phyloP scores from a whole-genome alignment of 2,329 filamentous ascomycete species.

The Fusarium hostae region DNA sequence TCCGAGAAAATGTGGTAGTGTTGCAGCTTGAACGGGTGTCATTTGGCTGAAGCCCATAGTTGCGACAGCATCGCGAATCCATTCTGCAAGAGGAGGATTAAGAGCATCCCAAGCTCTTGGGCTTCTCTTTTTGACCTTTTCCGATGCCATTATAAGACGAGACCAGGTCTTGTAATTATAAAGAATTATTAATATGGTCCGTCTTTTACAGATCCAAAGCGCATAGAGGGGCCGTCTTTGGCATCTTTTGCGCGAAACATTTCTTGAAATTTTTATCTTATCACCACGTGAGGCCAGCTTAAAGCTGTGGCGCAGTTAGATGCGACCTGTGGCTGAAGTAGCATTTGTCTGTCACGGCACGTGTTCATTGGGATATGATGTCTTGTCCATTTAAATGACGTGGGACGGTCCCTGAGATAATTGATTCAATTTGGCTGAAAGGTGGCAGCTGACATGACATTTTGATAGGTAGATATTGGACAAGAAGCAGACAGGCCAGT shows the following conservation, averaged over 20 bases:
- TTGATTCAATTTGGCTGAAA: constrained; percentile 1
- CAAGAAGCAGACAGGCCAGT: constrained; percentile 14
- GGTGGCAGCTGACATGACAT: constrained; percentile 16
- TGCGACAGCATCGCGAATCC: constrained; percentile 85
- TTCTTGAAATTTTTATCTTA: constrained; percentile 49
- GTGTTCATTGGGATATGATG: constrained; percentile 4
- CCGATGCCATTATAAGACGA: constrained; percentile 46
- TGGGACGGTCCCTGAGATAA: constrained; percentile 19
- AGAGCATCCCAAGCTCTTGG: constrained; percentile 59
- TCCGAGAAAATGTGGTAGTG: constrained; percentile 86
- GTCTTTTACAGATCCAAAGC: constrained; percentile 13
- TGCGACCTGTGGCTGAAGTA: not conserved
- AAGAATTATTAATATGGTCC: not conserved
- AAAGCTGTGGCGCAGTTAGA: not conserved
- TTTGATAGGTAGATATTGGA: constrained; percentile 14
- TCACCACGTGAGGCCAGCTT: constrained; percentile 44
- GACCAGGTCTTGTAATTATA: not conserved
- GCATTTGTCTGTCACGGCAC: constrained; percentile 1
- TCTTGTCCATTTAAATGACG: constrained; percentile 10
- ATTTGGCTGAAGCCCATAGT: constrained; percentile 88
- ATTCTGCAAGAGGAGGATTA: constrained; percentile 61
- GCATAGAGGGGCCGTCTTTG: constrained; percentile 34
- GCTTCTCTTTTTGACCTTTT: constrained; percentile 56
- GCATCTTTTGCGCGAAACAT: constrained; percentile 42
- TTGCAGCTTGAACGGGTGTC: constrained; percentile 94